Evolutionary conservation across 192 early-diverging fungal genomes (phyloP), one percentile per base, ranked within the genome.

Genomic region (Lobosporangium transversale): DNA sequence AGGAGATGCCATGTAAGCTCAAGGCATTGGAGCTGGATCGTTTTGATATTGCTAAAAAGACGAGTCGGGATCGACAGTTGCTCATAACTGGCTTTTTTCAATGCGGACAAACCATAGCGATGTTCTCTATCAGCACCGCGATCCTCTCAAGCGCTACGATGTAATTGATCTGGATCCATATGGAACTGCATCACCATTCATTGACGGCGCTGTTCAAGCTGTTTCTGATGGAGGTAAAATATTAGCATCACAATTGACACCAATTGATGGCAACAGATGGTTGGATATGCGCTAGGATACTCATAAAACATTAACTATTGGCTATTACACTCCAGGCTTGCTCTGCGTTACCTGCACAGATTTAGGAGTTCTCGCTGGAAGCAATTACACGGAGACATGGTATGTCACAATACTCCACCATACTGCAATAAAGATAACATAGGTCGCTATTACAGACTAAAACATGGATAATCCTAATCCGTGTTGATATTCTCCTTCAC

Each of bases 261-360:
- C n/a, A n/a, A n/a, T n/a, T n/a, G n/a, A n/a, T n/a, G n/a, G n/a
- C 12, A 18, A 36, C 40, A 44, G 31, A 23, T 4, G 56, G 47
- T 9, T 20, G 47, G 47, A 49, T n/a, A 45, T n/a, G n/a, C n/a
- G n/a, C n/a, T n/a, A n/a, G n/a, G n/a, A n/a, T n/a, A n/a, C n/a
- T n/a, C n/a, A n/a, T n/a, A n/a, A n/a, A n/a, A n/a, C n/a, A n/a
- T n/a, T n/a, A n/a, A n/a, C n/a, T n/a, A n/a, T n/a, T n/a, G n/a
- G n/a, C n/a, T n/a, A n/a, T n/a, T n/a, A n/a, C n/a, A 14, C 4
- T 30, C 29, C 62, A 88, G 93, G 93, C 2, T 80, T 99, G 18
- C 85, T 99, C 30, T 98, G 96, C 71, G 90, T 99, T 7, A 99
- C 98, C 3, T 99, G 97, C 81, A 99, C 98, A 2, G 98, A 99